Evolutionary conservation across 2,329 filamentous ascomycete genomes (phyloP), one percentile per base, ranked within the genome.

Genomic region (Ustulina deusta): DNA sequence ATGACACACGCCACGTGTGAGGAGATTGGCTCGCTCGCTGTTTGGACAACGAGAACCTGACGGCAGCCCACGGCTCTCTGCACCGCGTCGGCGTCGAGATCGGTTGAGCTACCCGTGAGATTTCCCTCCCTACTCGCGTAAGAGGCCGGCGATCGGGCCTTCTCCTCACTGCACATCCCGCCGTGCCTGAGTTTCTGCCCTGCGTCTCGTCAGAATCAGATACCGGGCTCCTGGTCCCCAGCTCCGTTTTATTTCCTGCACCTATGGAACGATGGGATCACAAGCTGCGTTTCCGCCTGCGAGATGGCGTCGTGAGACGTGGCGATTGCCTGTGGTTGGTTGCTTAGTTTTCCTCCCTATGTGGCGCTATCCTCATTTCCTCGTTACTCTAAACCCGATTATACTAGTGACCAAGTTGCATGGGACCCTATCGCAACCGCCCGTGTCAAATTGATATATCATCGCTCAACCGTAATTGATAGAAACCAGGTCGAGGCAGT

Each of bases 281-380:
- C 34, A 65, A 46, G 36, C 36, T 38, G 56, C 48, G 29, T 51
- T 61, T 17, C 61, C 59, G 48, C 17, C 62, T 70, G 65, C 68
- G 58, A 69, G 68, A 68, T 68, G 61, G 59, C 59, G 61, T 65
- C 44, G 68, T 65, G 54, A 40, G 42, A 64, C 54, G 22, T 25
- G 29, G 48, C 10, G 9, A 20, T 22, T 4, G 46, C 55, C 40
- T 49, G 7, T 69, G 52, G 68, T 68, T 69, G 61, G 61, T 25
- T 36, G 25, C 17, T 25, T n/a, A 20, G 11, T 9, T 20, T 25
- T 42, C 17, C 6, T 34, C 27, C 6, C 17, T 5, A 42, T 49
- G 48, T 36, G 40, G 48, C 42, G 46, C 42, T 32, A 36, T 46
- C 13, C 10, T 40, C n/a, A 13, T 49, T 51, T 22, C 38, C n/a